A percentile compares a stretch with the other conserved stretches of the same genome.
phyloP scores from a whole-genome alignment of 2,329 filamentous ascomycete genomes.

The Apiospora marii region DNA sequence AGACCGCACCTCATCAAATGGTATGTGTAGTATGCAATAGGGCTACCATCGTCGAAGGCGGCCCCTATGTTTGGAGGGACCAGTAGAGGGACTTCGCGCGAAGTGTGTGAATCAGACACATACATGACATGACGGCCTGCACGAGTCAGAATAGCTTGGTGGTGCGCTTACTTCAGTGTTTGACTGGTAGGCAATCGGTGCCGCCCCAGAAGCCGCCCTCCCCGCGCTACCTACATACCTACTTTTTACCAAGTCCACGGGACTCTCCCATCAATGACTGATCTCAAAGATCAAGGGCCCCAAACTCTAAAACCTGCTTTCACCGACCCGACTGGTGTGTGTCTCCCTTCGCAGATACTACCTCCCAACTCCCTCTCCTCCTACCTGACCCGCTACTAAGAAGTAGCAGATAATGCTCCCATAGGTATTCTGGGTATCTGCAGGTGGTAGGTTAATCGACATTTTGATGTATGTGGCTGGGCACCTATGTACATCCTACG shows the following conservation, averaged over 20 bases:
- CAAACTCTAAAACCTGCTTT: slow-evolving; percentile 2
- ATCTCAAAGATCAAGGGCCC: not conserved
- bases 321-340: not conserved
- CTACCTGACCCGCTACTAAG: no score
- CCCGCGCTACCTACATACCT: slow-evolving; percentile 5
- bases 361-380: no score
- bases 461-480: not conserved
- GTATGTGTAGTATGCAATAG: not conserved
- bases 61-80: no score
- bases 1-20: not conserved
- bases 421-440: no score
- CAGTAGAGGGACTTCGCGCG: not conserved
- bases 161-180: not conserved
- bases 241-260: slow-evolving; percentile 12
- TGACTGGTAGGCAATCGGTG: not conserved
- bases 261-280: not conserved
- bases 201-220: slow-evolving; percentile 12
- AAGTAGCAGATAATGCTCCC: no score
- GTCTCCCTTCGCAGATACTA: not conserved
- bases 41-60: not conserved
- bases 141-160: not conserved
- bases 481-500: not conserved
- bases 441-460: not conserved
- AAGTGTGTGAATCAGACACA: not conserved
- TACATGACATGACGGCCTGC: not conserved